phyloP scores from a whole-genome alignment of 345 rosid species.

The Euclidium syriacum region DNA sequence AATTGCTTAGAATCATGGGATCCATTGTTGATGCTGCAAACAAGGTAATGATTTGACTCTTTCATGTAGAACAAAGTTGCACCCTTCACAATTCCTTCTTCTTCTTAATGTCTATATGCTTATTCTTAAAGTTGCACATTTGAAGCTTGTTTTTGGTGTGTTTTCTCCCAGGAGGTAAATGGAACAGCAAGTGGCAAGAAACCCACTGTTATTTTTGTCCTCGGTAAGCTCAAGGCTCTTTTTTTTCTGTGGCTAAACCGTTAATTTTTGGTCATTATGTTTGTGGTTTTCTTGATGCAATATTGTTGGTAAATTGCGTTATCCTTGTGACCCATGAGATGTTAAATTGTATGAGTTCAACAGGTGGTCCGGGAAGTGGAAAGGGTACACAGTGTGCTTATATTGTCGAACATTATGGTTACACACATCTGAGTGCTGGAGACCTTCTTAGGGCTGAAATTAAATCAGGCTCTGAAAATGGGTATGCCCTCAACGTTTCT shows the following conservation, averaged over 20 bases:
- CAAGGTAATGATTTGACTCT: slow-evolving; percentile 46
- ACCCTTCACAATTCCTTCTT: too few relatives aligned
- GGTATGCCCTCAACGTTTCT: slow-evolving; percentile 37
- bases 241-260: neutral
- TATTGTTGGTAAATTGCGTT: neutral
- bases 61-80: too few relatives aligned
- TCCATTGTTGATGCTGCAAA: slow-evolving; percentile 44
- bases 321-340: neutral
- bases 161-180: slow-evolving; percentile 44
- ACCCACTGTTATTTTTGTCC: slow-evolving; percentile 78
- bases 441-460: slow-evolving; percentile 82
- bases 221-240: slow-evolving; percentile 50
- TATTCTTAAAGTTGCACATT: too few relatives aligned
- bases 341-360: slow-evolving; percentile 10
- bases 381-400: slow-evolving; percentile 86
- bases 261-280: neutral
- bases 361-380: slow-evolving; percentile 98
- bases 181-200: slow-evolving; percentile 52
- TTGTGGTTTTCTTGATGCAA: neutral
- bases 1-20: slow-evolving; percentile 48
- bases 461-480: slow-evolving; percentile 81
- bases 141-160: neutral
- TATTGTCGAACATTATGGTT: slow-evolving; percentile 57
- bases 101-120: too few relatives aligned
- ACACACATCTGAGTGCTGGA: slow-evolving; percentile 86